A percentile compares a stretch with the other conserved stretches of the same genome.
These are phyloP conservation scores for Epichloe brachyelytri DNA, from an alignment of 2,329 filamentous ascomycete species.

Conservation along the genomic window DNA sequence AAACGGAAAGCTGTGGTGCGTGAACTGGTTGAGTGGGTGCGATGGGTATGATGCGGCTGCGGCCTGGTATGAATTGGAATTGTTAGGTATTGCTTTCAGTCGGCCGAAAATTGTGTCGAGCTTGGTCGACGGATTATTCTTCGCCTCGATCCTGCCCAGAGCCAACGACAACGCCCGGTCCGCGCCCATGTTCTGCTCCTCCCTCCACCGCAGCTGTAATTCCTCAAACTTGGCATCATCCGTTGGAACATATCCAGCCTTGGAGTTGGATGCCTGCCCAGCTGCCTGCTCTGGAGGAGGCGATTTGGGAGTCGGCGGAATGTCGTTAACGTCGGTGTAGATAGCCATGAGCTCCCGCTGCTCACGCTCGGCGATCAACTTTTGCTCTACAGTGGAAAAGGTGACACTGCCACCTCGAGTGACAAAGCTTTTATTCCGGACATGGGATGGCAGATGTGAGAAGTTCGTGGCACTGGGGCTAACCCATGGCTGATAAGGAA, in stretches of 20 bases:
- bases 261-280: constrained; percentile 12
- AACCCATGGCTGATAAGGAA: constrained; percentile 39
- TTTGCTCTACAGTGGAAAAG: constrained; percentile 43
- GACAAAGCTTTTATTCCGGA: constrained; percentile 34
- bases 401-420: constrained; percentile 40
- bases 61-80: constrained; percentile 5
- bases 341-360: constrained; percentile 48
- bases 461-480: constrained; percentile 36
- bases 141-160: constrained; percentile 28
- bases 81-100: constrained; percentile 13
- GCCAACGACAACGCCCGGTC: constrained; percentile 30
- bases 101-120: constrained; percentile 28
- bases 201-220: constrained; percentile 35
- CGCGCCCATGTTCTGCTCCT: constrained; percentile 31
- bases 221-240: constrained; percentile 32
- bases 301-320: constrained; percentile 43
- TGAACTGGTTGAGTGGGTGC: not conserved
- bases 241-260: constrained; percentile 24
- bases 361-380: constrained; percentile 42
- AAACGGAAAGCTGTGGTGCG: constrained; percentile 16
- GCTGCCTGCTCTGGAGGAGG: constrained; percentile 25
- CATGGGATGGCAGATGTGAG: constrained; percentile 30
- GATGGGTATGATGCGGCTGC: not conserved
- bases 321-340: constrained; percentile 40
- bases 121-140: constrained; percentile 21